Evolutionary conservation across 768 basidiomycete genomes (phyloP).

Genomic region (Boletus barrowsii): DNA sequence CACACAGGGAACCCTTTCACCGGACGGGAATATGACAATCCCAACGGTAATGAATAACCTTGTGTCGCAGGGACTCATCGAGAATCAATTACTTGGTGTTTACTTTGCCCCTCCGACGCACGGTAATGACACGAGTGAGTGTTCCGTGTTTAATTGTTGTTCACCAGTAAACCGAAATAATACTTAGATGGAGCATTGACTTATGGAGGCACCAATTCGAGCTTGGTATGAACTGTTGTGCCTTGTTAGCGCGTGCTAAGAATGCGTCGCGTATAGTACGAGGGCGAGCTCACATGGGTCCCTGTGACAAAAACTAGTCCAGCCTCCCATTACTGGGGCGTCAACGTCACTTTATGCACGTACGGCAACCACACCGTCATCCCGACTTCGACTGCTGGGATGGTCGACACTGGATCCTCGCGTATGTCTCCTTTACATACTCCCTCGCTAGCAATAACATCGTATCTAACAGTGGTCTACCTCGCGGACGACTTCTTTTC

Average conservation of each 20-base stretch:
- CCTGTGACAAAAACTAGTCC: constrained; percentile 27
- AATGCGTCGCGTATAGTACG: constrained; percentile 12
- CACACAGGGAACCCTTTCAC: not conserved
- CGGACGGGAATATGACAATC: not conserved
- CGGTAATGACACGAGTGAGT: constrained; percentile 15
- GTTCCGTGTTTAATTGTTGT: not conserved
- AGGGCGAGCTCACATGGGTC: constrained; percentile 21
- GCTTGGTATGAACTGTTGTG: constrained; percentile 13
- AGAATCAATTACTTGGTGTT: constrained; percentile 16
- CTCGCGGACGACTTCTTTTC: constrained; percentile 21
- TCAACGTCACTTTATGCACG: constrained; percentile 21
- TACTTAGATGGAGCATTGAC: constrained; percentile 28
- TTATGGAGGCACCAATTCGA: constrained; percentile 19
- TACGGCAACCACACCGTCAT: constrained; percentile 16
- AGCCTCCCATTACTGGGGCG: constrained; percentile 27
- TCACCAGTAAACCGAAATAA: not conserved
- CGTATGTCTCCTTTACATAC: constrained; percentile 3
- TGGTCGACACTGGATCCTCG: constrained; percentile 27
- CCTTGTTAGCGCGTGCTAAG: not conserved
- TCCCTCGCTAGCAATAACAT: not conserved
- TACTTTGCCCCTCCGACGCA: constrained; percentile 22
- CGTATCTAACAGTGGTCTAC: constrained; percentile 11
- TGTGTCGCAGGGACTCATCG: constrained; percentile 14
- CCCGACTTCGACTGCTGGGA: constrained; percentile 20
- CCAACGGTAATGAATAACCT: constrained; percentile 29